A percentile compares a stretch with the other conserved stretches of the same genome.
phyloP scores from a whole-genome alignment of 345 rosid genomes.

The Eucalyptus tenuipes region DNA sequence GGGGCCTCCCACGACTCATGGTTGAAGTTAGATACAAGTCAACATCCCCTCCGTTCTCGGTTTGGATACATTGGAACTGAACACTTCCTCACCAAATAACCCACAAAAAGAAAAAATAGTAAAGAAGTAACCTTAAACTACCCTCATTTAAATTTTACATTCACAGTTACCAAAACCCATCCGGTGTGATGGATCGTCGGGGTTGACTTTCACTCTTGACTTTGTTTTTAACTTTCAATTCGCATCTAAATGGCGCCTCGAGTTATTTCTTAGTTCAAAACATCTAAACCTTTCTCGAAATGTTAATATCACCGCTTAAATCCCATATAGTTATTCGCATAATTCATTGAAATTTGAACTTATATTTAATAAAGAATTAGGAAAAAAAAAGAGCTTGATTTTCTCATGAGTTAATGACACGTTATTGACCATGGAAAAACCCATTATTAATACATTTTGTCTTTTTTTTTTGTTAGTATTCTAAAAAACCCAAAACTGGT shows the following conservation, averaged over 20 bases:
- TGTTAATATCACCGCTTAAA: not conserved
- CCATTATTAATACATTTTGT: not conserved
- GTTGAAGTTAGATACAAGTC: not conserved
- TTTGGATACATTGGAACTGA: not conserved
- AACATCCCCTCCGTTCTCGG: not conserved
- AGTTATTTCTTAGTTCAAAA: no score
- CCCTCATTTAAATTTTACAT: not conserved
- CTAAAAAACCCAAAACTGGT: no score
- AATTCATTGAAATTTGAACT: not conserved
- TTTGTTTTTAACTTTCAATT: accelerated
- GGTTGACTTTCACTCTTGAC: not conserved
- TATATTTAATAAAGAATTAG: not conserved
- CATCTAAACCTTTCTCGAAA: not conserved
- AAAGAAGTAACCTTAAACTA: not conserved
- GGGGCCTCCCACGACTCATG: not conserved
- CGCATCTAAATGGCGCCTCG: accelerated
- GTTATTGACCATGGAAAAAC: not conserved
- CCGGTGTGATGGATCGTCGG: accelerated
- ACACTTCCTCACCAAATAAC: not conserved
- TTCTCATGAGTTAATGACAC: not conserved
- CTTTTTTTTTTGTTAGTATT: no score
- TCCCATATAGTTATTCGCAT: accelerated
- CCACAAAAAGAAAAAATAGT: not conserved
- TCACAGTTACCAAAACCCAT: not conserved
- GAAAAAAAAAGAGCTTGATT: not conserved